Evolutionary conservation across 2,329 filamentous ascomycete species (phyloP).

Genomic region (Westerdykella aurantiaca): DNA sequence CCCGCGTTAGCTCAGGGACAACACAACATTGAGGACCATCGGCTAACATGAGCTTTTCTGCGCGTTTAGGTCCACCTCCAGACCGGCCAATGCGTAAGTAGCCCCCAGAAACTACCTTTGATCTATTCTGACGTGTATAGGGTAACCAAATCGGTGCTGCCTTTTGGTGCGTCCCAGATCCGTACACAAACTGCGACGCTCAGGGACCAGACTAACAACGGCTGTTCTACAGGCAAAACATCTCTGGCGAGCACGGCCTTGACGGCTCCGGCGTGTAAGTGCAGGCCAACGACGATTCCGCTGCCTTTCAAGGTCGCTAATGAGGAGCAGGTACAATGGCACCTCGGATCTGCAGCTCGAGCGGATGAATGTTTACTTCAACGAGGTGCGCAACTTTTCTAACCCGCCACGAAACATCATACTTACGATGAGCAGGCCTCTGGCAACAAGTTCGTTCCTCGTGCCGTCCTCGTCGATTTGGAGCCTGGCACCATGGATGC

Average conservation of each 20-base stretch:
- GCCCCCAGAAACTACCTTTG: neutral
- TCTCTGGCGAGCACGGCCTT: slow-evolving; percentile 75
- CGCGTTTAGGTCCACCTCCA: slow-evolving; percentile 87
- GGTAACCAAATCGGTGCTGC: slow-evolving; percentile 99
- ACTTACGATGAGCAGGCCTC: slow-evolving; percentile 59
- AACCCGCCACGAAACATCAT: slow-evolving; percentile 8
- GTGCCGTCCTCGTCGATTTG: slow-evolving; percentile 97
- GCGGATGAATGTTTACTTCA: slow-evolving; percentile 99
- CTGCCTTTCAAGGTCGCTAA: slow-evolving; percentile 4
- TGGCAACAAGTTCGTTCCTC: slow-evolving; percentile 98
- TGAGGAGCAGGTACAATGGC: slow-evolving; percentile 74
- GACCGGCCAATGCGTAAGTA: slow-evolving; percentile 97
- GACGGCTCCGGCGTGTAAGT: slow-evolving; percentile 94
- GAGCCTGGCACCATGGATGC: slow-evolving; percentile 99
- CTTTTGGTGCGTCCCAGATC: slow-evolving; percentile 68
- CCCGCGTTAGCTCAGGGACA: slow-evolving; percentile 39
- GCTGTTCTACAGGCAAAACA: slow-evolving; percentile 43
- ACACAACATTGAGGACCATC: slow-evolving; percentile 40
- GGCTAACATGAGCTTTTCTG: slow-evolving; percentile 52
- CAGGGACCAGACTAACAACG: slow-evolving; percentile 12
- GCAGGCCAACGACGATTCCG: neutral
- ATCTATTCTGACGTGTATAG: slow-evolving; percentile 47
- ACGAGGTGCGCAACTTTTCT: slow-evolving; percentile 57
- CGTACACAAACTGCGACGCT: slow-evolving; percentile 3
- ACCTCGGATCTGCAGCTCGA: slow-evolving; percentile 98